Evolutionary conservation across 805 yeast species (phyloP).

Genomic region (Nakazawaea ishiwadae): DNA sequence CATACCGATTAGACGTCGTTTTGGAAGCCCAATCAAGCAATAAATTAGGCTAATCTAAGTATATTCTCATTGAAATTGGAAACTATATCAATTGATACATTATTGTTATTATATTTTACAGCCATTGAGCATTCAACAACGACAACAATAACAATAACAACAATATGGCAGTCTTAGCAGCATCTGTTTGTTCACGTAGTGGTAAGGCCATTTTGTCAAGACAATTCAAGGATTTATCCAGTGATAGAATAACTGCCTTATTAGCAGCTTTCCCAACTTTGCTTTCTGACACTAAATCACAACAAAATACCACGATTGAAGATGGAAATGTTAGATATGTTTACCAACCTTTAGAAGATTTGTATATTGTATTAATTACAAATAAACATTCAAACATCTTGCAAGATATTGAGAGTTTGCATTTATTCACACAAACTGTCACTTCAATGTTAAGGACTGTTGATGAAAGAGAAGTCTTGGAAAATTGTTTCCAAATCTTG

Average conservation of each 20-base stretch:
- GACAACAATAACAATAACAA: neutral
- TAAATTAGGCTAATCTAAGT: too few species aligned
- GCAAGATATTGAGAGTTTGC: conserved; percentile 91
- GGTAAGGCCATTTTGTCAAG: conserved; percentile 92
- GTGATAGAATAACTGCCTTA: conserved; percentile 81
- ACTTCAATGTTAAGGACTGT: conserved; percentile 65
- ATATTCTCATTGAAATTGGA: too few species aligned
- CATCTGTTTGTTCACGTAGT: conserved; percentile 87
- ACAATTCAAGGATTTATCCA: conserved; percentile 81
- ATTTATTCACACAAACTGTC: conserved; percentile 77
- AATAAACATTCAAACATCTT: conserved; percentile 87
- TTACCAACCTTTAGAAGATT: conserved; percentile 93
- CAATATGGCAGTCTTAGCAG: conserved; percentile 79
- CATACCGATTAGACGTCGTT: too few species aligned
- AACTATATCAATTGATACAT: too few species aligned
- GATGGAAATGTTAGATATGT: conserved; percentile 89
- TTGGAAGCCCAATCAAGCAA: too few species aligned
- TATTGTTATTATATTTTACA: too few species aligned
- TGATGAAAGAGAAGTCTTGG: conserved; percentile 80
- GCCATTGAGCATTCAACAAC: too few species aligned
- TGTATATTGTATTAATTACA: conserved; percentile 85
- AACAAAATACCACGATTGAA: conserved; percentile 92
- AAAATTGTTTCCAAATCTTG: conserved; percentile 81
- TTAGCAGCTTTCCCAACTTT: conserved; percentile 82
- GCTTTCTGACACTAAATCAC: conserved; percentile 56